These are phyloP conservation scores for Glomus cerebriforme DNA, from an alignment of 192 early-diverging fungal species.

Conservation along the genomic window DNA sequence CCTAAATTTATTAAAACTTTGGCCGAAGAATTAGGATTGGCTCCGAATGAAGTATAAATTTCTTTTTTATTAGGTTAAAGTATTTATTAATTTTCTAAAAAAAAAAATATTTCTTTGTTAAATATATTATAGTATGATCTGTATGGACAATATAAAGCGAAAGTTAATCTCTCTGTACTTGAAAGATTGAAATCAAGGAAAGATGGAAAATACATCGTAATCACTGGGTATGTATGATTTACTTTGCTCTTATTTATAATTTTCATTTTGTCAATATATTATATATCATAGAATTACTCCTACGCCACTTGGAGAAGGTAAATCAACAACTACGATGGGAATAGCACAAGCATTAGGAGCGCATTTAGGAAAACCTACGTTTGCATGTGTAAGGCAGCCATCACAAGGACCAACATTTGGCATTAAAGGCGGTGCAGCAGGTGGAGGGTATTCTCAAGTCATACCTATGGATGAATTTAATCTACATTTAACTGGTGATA, in stretches of 20 bases:
- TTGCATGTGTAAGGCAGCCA: conserved; percentile 98
- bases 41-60: conserved; percentile 58
- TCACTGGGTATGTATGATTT: conserved; percentile 70
- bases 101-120: not conserved
- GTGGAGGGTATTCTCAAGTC: conserved; percentile 98
- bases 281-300: conserved; percentile 77
- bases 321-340: conserved; percentile 96
- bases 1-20: conserved; percentile 84
- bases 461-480: conserved; percentile 99
- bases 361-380: conserved; percentile 80
- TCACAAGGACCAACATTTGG: conserved; percentile 99
- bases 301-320: conserved; percentile 98
- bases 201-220: conserved; percentile 91
- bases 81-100: not conserved
- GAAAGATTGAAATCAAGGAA: conserved; percentile 78
- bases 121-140: conserved; percentile 70
- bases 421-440: conserved; percentile 98
- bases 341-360: conserved; percentile 95
- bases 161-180: conserved; percentile 80
- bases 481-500: conserved; percentile 97
- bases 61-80: not conserved
- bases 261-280: no score
- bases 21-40: conserved; percentile 83
- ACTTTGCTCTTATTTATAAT: no score
- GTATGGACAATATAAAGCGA: conserved; percentile 89